Conservation (phyloP, 495 filamentous ascomycete species). For the Cercophora sp. region DNA sequence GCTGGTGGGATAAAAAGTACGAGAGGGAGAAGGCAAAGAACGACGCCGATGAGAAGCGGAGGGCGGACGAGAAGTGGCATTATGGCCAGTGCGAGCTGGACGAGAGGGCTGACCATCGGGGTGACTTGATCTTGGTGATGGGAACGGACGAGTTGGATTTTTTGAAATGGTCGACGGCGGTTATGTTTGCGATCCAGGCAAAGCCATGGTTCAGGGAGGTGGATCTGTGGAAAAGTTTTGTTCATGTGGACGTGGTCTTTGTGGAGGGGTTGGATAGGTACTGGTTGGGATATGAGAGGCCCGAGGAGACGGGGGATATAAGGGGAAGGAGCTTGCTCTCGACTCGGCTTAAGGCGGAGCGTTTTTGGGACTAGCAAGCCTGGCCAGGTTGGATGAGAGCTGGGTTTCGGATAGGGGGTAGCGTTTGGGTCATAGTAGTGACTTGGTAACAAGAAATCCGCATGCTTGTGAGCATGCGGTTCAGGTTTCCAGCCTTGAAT, state of each 20-base stretch:
- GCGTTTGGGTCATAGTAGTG: too few relatives aligned
- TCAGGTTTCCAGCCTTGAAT: too few relatives aligned
- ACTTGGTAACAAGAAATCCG: too few relatives aligned
- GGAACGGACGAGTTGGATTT: conserved; percentile 40
- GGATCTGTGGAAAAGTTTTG: conserved; percentile 51
- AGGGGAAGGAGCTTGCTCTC: too few relatives aligned
- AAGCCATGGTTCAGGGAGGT: conserved; percentile 50
- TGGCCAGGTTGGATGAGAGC: too few relatives aligned
- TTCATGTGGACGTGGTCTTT: conserved; percentile 46
- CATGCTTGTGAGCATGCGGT: too few relatives aligned
- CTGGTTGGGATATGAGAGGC: conserved; percentile 33
- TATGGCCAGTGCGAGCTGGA: conserved; percentile 24
- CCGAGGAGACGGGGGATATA: too few relatives aligned
- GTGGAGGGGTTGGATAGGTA: conserved; percentile 36
- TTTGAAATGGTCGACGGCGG: conserved; percentile 34
- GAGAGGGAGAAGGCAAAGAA: background rate
- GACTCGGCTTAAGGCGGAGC: too few relatives aligned
- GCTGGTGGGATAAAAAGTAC: conserved; percentile 4
- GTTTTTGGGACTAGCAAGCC: too few relatives aligned
- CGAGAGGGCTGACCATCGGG: conserved; percentile 34
- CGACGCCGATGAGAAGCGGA: background rate
- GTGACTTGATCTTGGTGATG: conserved; percentile 46
- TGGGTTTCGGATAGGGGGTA: too few relatives aligned
- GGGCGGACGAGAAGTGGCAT: conserved; percentile 18
- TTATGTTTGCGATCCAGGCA: conserved; percentile 46